Evolutionary conservation across 176 grass and related monocot species (phyloP).

Genomic region (Eleusine indica): DNA sequence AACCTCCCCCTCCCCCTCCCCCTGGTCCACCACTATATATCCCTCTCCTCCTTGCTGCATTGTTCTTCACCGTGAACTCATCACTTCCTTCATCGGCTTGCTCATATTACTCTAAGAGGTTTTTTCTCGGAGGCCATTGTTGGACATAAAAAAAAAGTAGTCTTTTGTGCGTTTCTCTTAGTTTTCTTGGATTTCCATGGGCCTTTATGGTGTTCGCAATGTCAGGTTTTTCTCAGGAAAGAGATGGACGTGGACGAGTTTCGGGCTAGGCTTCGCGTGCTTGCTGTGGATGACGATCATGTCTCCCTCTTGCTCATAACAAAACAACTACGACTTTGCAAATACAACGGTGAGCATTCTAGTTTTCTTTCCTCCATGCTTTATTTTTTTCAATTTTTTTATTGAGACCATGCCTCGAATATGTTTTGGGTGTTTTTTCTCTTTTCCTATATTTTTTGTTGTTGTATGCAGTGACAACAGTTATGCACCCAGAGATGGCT

Average conservation of each 20-base stretch:
- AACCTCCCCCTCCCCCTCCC: neutral
- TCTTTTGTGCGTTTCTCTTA: neutral
- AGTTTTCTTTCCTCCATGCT: too few species aligned
- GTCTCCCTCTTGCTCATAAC: constrained; percentile 28
- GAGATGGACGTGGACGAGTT: constrained; percentile 29
- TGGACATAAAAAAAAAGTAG: neutral
- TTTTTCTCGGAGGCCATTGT: neutral
- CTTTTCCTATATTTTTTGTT: neutral
- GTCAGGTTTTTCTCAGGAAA: neutral
- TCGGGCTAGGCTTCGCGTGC: constrained; percentile 45
- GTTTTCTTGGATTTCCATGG: constrained; percentile 5
- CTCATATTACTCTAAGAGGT: neutral
- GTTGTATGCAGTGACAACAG: constrained; percentile 52
- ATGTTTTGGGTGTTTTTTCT: neutral
- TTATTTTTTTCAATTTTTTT: neutral
- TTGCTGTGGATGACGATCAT: constrained; percentile 44
- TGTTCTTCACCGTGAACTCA: neutral
- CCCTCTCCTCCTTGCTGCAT: neutral
- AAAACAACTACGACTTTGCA: constrained; percentile 15
- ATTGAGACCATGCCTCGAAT: neutral
- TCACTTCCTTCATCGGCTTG: neutral
- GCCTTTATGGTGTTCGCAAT: constrained; percentile 9
- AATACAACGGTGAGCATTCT: constrained; percentile 43
- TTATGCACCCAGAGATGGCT: constrained; percentile 28
- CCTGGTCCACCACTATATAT: neutral